Evolutionary conservation across 2,329 filamentous ascomycete species (phyloP), one percentile per base, ranked within the genome.

Genomic region (Nemania diffusa): DNA sequence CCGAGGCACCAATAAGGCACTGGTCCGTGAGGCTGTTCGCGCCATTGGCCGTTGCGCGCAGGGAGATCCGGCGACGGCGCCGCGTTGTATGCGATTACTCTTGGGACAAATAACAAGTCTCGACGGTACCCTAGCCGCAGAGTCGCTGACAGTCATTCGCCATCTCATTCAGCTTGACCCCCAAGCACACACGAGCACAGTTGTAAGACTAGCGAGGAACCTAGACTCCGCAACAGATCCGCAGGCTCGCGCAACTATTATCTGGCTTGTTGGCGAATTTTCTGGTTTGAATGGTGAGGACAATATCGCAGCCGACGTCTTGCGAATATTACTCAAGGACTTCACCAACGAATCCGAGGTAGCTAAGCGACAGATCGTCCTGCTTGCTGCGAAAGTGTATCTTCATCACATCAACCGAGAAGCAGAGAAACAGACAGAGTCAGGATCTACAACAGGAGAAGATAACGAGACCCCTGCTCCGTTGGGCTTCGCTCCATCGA

Each of bases 181-280:
- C 0, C 82, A 88, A 29, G 89, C 89, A 3, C 96, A 99, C 77
- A 86, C 89, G 11, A 91, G 90, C 48, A 99, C 96, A 0, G 94
- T 98, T 1, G 88, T 98, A 37, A 88, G 93, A 53, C 82, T 99
- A 56, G 96, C 96, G 5, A 96, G 94, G 79, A 94, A 97, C 69
- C 87, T 99, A 1, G 96, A 97, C 75, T 92, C 91, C 3, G 92
- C 94, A 1, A 93, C 92, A 0, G 94, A 96, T 68, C 90, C 96
- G 1, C 91, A 94, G 68, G 96, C 96, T 3, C 87, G 96, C 71
- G 96, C 96, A 2, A 97, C 93, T 57, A 97, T 99, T 70, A 92
- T 99, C 73, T 99, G 96, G 96, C 88, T 99, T 0, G 94, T 98
- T 0, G 96, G 96, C 52, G 96, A 99, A 79, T 98, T 97, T 74